A percentile compares a stretch with the other conserved stretches of the same genome.
Evolutionary conservation across 306 rosid genomes (phyloP).

Genomic region (Rosa lucieae): DNA sequence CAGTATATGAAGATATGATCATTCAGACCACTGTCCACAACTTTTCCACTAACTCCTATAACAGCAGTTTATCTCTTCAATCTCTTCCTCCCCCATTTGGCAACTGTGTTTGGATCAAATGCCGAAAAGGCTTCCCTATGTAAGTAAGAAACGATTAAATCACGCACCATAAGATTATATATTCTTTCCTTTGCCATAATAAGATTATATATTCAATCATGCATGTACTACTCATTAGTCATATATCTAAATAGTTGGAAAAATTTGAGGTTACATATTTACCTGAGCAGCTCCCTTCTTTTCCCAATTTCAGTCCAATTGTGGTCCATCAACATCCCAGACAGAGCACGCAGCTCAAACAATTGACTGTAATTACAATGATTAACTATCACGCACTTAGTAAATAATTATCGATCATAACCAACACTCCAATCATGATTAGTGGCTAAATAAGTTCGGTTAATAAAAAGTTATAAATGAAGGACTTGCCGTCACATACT

Average conservation of each 20-base stretch:
- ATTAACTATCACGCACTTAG: neutral
- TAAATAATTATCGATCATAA: neutral
- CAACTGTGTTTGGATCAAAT: slow-evolving; percentile 70
- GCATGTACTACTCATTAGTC: too few species aligned
- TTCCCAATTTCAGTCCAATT: slow-evolving; percentile 96
- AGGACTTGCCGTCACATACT: slow-evolving; percentile 76
- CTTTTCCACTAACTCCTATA: too few species aligned
- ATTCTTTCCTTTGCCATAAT: too few species aligned
- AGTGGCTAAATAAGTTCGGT: neutral
- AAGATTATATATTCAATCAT: too few species aligned
- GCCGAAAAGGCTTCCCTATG: slow-evolving; percentile 73
- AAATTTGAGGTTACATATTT: slow-evolving; percentile 21
- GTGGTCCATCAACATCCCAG: slow-evolving; percentile 97
- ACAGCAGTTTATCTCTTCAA: slow-evolving; percentile 65
- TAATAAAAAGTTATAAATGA: neutral
- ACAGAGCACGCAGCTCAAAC: slow-evolving; percentile 93
- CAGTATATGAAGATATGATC: too few species aligned
- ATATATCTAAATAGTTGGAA: too few species aligned
- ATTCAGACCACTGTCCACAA: too few species aligned
- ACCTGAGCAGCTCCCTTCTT: slow-evolving; percentile 81
- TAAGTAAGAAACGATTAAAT: neutral
- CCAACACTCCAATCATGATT: neutral
- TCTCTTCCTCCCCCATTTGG: slow-evolving; percentile 87
- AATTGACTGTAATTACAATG: slow-evolving; percentile 56
- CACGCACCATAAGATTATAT: neutral